Base-by-base conservation (phyloP, 2,329 filamentous ascomycete species). In the Blumeria hordei region DNA sequence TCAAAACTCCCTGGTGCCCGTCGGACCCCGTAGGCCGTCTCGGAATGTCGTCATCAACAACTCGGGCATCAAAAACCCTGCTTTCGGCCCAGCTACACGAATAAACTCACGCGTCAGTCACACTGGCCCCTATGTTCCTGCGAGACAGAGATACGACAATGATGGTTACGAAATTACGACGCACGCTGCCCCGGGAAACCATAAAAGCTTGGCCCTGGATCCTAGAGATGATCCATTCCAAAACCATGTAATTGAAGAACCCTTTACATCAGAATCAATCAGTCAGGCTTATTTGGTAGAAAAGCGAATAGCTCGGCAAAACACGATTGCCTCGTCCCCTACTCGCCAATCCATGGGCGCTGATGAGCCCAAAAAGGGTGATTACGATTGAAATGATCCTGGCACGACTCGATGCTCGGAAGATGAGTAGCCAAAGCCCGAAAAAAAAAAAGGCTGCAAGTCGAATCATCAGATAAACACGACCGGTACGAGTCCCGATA, bases 51-150 rank as follows among this genome's bases (percentile, higher is more conserved):
- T 55, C 43, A 54, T 58, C 43, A 57, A 54, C 41, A 60, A 58
- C 44, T 51, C 54, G 8, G 55, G 56, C n/a, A 32, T 39, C 14
- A 58, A 57, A 14, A 63, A 65, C 39, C 64, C 65, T 57, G 60
- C 58, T 14, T 60, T 60, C 14, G 61, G 61, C 10, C 52, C 66
- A 32, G 64, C 66, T 35, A 57, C 58, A 21, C 55, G 65, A 54
- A 63, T 64, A 21, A 62, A 65, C 49, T 63, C 63, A 12, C 58
- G 65, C 51, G 61, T 64, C 1, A 44, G 59, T 16, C 60, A 61
- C 54, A 56, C 55, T 11, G 55, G 58, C 10, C 55, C 57, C 5
- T 65, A 66, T 47, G 56, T 59, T 2, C 63, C 64, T 14, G 62
- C 64, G 12, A 56, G 58, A 36, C 59, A 64, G 55, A 55, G 64